phyloP scores from a whole-genome alignment of 208 protist species.

The Acanthamoeba polyphaga region DNA sequence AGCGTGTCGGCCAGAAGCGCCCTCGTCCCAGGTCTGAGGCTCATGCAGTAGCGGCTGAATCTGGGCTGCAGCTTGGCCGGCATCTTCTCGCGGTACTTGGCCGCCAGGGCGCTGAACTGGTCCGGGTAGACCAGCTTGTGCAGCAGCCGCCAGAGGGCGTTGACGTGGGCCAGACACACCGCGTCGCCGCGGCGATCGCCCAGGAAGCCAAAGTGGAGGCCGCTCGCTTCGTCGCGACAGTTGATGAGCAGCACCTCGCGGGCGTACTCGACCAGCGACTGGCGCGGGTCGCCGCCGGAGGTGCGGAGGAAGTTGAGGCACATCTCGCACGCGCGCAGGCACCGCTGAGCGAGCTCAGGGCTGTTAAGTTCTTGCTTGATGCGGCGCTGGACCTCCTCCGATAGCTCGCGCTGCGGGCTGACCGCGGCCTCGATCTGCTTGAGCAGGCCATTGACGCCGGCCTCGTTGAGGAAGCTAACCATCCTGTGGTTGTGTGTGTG shows the following conservation, averaged over 20 bases:
- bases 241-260: background rate
- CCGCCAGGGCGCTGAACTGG: conserved; percentile 26
- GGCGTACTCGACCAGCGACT: conserved; percentile 45
- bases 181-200: background rate
- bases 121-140: conserved; percentile 31
- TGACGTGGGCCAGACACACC: conserved; percentile 36
- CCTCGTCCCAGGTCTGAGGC: background rate
- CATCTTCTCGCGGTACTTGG: conserved; percentile 22
- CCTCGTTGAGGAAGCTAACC: conserved; percentile 42
- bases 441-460: conserved; percentile 10
- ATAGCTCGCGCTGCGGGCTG: background rate
- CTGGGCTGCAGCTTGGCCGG: background rate
- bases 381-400: background rate
- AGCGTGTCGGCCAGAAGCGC: background rate
- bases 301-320: conserved; percentile 24
- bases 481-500: background rate
- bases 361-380: background rate
- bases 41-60: background rate
- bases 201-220: conserved; percentile 16
- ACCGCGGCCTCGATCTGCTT: conserved; percentile 1
- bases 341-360: conserved; percentile 14
- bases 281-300: conserved; percentile 25
- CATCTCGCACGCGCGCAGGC: conserved; percentile 11
- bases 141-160: conserved; percentile 13
- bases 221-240: background rate